Evolutionary conservation across 306 rosid species (phyloP).

Genomic region (Calophaca sinica): DNA sequence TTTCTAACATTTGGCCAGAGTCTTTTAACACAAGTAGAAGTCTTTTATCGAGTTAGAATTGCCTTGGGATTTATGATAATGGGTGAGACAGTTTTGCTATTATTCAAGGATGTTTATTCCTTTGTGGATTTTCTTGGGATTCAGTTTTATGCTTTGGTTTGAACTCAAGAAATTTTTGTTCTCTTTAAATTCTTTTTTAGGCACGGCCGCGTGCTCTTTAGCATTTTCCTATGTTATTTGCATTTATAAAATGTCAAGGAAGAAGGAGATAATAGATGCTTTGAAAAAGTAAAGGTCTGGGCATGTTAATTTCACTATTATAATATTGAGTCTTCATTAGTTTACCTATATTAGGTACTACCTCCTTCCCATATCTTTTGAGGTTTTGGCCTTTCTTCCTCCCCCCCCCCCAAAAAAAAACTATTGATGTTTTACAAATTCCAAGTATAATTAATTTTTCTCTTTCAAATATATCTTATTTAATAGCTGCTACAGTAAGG

Average conservation of each 20-base stretch:
- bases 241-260: conserved; percentile 12
- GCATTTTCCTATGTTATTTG: conserved; percentile 20
- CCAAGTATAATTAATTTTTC: too few species aligned
- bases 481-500: too few species aligned
- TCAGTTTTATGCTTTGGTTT: conserved; percentile 23
- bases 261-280: neutral
- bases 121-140: conserved; percentile 32
- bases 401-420: too few species aligned
- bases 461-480: too few species aligned
- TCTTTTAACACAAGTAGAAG: conserved; percentile 27
- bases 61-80: too few species aligned
- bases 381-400: too few species aligned
- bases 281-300: conserved; percentile 1
- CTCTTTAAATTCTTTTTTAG: neutral
- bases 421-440: too few species aligned
- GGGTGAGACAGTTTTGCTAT: too few species aligned
- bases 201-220: neutral
- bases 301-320: conserved; percentile 3
- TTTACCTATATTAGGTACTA: neutral
- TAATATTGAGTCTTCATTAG: conserved; percentile 15
- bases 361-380: too few species aligned
- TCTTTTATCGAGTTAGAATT: conserved; percentile 1
- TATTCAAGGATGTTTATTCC: conserved; percentile 1
- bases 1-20: neutral
- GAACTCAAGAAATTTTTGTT: neutral